Evolutionary conservation across 805 yeast genomes (phyloP), one percentile per base, ranked within the genome.

Genomic region (Saitoella complicata): DNA sequence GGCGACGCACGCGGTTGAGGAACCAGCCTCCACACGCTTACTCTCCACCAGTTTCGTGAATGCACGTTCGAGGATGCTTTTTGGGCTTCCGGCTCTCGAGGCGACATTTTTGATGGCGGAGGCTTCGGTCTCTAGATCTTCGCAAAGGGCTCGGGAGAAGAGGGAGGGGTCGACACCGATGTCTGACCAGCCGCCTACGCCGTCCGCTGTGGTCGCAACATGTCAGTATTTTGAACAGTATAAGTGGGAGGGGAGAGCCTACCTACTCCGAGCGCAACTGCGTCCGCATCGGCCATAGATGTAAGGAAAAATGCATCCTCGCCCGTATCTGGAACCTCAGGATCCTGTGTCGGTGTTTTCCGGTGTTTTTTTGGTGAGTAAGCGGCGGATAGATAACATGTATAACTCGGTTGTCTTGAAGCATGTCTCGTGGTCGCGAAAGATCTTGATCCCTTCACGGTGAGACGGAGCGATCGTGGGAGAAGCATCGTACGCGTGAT

Each of bases 151-250:
- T 52, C 93, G 69, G 37, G 91, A 78, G 48, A 88, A 82, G 6
- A 88, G 88, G 46, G 85, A 73, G 1, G 95, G 82, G 59, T 88
- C 95, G 54, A 76, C 80, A 0, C 96, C 96, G 40, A 82, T 78
- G 49, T 83, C 91, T 1, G 82, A 73, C 96, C 97, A 88, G 3
- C 97, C 97, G 10, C 97, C 97, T 4, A 91, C 97, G 9, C 98
- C 98, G 63, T 88, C 98, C 21, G 21, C 21, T 21, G 21, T 21
- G 21, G 21, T 21, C 21, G 21, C 21, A 21, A 21, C 21, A 21
- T 21, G 21, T 21, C 21, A 21, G 21, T 21, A 21, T n/a, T n/a
- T n/a, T n/a, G n/a, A n/a, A n/a, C 21, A 21, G 21, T 21, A 21
- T 4, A 21, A 21, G 21, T 21, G 21, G 21, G 21, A 21, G 21